Conservation (phyloP, 106 monocot species). For the Dendrobium chrysotoxum region DNA sequence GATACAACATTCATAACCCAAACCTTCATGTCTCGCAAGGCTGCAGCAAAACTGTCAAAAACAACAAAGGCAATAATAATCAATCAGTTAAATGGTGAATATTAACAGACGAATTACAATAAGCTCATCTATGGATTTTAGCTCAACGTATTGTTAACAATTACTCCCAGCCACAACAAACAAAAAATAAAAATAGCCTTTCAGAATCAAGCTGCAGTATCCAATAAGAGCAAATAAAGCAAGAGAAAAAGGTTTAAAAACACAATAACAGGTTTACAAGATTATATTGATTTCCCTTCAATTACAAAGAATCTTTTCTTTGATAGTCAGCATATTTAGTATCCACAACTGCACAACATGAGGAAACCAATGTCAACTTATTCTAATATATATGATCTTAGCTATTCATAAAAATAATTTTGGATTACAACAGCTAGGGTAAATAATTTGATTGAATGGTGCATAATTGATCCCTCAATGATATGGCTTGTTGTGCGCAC, state of each 20-base stretch:
- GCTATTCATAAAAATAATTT: too few species aligned
- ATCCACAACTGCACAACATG: too few species aligned
- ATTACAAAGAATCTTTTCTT: too few species aligned
- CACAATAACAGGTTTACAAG: neutral
- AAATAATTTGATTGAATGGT: too few species aligned
- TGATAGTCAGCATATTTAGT: too few species aligned
- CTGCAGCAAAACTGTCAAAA: conserved; percentile 72
- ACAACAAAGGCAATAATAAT: neutral
- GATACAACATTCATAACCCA: conserved; percentile 96
- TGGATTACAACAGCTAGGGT: too few species aligned
- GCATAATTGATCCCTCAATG: too few species aligned
- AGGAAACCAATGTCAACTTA: too few species aligned
- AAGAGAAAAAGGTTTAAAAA: neutral
- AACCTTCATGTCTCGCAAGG: conserved; percentile 61
- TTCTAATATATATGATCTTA: too few species aligned
- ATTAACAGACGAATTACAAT: neutral
- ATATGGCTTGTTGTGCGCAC: too few species aligned
- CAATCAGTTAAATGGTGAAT: neutral
- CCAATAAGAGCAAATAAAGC: neutral
- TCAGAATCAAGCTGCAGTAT: neutral
- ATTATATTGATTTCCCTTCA: neutral
- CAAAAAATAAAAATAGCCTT: neutral
- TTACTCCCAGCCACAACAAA: neutral
- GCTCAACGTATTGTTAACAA: neutral
- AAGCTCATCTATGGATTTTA: neutral